Conservation (phyloP, 2,329 filamentous ascomycete species). For the Cordyceps sp. region DNA sequence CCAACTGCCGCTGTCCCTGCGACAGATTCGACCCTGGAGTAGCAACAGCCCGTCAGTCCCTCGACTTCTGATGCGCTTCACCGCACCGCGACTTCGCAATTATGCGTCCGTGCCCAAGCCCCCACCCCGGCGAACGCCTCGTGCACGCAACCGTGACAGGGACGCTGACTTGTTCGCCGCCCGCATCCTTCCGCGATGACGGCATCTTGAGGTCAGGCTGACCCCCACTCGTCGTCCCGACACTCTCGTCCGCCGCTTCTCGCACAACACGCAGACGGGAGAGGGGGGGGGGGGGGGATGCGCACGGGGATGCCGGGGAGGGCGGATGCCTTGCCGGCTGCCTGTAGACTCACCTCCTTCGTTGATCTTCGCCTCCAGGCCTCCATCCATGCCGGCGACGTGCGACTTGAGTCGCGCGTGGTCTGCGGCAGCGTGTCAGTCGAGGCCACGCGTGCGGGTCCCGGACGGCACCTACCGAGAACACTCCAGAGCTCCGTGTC, state of each 20-base stretch:
- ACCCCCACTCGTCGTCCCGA: too few species aligned
- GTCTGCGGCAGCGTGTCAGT: conserved; percentile 33
- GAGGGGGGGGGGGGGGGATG: too few species aligned
- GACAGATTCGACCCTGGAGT: conserved; percentile 78
- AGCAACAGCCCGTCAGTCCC: not conserved
- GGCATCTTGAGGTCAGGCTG: too few species aligned
- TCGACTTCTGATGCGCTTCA: not conserved
- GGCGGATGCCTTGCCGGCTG: not conserved
- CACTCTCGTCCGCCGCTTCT: too few species aligned
- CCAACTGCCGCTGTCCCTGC: conserved; percentile 83
- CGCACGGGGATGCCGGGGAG: too few species aligned
- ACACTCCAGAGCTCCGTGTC: conserved; percentile 97
- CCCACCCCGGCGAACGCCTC: too few species aligned
- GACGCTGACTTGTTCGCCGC: too few species aligned
- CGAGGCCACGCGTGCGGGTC: not conserved
- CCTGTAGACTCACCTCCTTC: conserved; percentile 63
- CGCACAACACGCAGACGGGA: too few species aligned
- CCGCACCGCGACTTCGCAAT: too few species aligned
- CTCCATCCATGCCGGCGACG: conserved; percentile 69
- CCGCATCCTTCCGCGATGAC: too few species aligned
- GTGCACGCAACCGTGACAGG: too few species aligned
- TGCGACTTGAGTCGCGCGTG: conserved; percentile 90
- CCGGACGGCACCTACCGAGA: conserved; percentile 45
- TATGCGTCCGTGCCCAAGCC: too few species aligned
- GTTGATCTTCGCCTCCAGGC: conserved; percentile 75